Evolutionary conservation across 441 rosid genomes (phyloP).

Genomic region (Croton setiger): DNA sequence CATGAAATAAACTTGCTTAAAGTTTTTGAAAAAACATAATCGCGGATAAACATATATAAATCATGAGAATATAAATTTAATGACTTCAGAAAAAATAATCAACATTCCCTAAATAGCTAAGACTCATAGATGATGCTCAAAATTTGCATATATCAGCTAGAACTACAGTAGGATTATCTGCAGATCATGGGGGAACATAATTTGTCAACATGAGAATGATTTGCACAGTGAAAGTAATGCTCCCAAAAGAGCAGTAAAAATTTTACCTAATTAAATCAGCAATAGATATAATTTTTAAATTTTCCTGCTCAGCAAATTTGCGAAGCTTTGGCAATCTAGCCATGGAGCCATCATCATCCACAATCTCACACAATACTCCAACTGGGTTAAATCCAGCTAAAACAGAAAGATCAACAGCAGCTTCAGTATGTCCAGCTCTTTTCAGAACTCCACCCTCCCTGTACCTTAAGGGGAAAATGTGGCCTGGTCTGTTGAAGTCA

Average conservation of each 20-base stretch:
- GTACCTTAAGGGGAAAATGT: slow-evolving; percentile 82
- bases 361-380: slow-evolving; percentile 74
- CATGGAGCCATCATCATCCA: slow-evolving; percentile 89
- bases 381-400: slow-evolving; percentile 86
- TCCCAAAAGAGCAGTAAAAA: background rate
- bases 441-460: slow-evolving; percentile 90
- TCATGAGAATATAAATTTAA: background rate
- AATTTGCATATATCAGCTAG: background rate
- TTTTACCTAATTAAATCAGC: slow-evolving; percentile 86
- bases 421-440: slow-evolving; percentile 99
- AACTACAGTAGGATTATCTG: background rate
- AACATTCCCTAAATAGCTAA: background rate
- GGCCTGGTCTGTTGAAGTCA: slow-evolving; percentile 94
- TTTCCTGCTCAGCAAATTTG: slow-evolving; percentile 62
- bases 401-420: slow-evolving; percentile 82
- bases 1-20: background rate
- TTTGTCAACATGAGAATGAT: background rate
- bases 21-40: background rate
- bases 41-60: background rate
- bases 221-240: background rate
- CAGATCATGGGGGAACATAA: background rate
- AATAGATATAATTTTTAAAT: slow-evolving; percentile 71
- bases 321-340: slow-evolving; percentile 75
- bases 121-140: background rate
- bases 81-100: background rate